phyloP scores from a whole-genome alignment of 2,329 filamentous ascomycete genomes.

The Diaporthe destruens region DNA sequence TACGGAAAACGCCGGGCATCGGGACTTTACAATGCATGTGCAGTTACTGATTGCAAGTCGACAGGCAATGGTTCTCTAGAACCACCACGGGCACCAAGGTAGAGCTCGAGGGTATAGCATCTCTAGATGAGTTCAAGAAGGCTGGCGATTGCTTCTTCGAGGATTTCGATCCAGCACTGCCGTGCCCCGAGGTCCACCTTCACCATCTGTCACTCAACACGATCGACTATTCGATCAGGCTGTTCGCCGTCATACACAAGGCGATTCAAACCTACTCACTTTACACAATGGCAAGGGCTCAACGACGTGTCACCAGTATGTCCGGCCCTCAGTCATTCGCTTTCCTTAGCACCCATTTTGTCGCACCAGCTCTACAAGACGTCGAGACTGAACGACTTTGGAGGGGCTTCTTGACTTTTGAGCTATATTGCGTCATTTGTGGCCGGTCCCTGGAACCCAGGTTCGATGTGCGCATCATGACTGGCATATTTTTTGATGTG shows the following conservation, averaged over 20 bases:
- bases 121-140: not conserved
- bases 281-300: not conserved
- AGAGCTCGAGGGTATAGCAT: not conserved
- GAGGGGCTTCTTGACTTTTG: not conserved
- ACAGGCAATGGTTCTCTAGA: not conserved
- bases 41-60: not conserved
- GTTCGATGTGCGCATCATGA: too few relatives aligned
- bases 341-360: too few relatives aligned
- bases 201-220: not conserved
- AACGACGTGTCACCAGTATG: not conserved
- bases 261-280: not conserved
- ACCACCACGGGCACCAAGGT: not conserved
- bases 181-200: accelerated
- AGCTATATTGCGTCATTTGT: not conserved
- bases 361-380: not conserved
- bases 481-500: too few relatives aligned
- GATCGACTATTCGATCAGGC: not conserved
- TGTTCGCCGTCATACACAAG: not conserved
- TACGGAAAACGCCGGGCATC: too few relatives aligned
- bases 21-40: too few relatives aligned
- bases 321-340: not conserved
- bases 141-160: not conserved
- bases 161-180: accelerated
- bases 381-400: not conserved
- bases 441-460: too few relatives aligned